Evolutionary conservation across 441 rosid species (phyloP).

Genomic region (Populus hybrid): DNA sequence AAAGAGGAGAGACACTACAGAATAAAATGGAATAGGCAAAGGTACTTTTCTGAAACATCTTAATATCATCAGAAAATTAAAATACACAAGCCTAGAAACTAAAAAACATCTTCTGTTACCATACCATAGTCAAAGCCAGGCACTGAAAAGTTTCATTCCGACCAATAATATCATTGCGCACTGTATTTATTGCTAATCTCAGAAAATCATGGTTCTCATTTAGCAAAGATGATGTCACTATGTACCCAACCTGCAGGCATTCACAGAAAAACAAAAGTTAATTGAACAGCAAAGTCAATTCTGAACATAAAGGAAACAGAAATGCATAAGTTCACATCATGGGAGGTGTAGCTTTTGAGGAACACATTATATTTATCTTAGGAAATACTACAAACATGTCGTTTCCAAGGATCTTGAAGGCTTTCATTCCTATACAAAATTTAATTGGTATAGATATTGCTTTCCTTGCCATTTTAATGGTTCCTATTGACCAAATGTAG

Average conservation of each 20-base stretch:
- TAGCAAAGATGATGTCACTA: constrained; percentile 91
- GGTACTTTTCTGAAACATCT: background rate
- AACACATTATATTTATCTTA: background rate
- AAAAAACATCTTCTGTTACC: constrained; percentile 12
- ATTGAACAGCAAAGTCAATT: background rate
- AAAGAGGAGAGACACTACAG: background rate
- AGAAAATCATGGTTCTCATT: constrained; percentile 97
- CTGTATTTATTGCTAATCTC: constrained; percentile 91
- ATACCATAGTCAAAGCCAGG: constrained; percentile 97
- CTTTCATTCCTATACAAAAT: background rate
- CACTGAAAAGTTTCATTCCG: constrained; percentile 99
- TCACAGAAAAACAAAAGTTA: constrained; percentile 18
- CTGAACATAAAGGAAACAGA: background rate
- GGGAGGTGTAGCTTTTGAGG: background rate
- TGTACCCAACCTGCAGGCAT: constrained; percentile 91
- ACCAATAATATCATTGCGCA: constrained; percentile 96
- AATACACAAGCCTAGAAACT: constrained; percentile 1
- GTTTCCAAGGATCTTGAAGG: background rate
- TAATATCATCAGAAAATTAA: background rate
- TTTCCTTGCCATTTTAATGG: background rate
- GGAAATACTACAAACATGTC: background rate
- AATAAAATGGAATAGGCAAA: background rate
- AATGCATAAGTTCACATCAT: background rate
- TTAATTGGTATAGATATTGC: background rate
- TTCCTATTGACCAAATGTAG: background rate